Evolutionary conservation across 2,329 filamentous ascomycete genomes (phyloP), one percentile per base, ranked within the genome.

Genomic region (Apiospora rasikravindrae): DNA sequence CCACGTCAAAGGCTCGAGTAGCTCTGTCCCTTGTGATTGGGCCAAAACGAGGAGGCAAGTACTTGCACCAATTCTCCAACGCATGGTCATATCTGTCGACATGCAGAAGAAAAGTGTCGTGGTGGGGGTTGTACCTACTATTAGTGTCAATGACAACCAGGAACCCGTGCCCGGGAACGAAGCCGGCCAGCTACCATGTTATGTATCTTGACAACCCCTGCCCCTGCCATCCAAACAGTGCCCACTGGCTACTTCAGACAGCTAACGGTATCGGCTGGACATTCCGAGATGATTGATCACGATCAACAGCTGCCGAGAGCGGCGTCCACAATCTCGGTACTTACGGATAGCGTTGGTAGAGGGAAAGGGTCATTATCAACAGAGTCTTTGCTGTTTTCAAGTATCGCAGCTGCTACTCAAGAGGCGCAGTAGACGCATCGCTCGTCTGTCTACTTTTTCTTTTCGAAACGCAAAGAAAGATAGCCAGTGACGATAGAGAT

Each of bases 311-410:
- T 64, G 33, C 19, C 57, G 57, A 37, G 40, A 64, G 40, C 33
- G 57, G 29, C 19, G 57, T 19, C 29, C 22, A 40, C 33, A 64
- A 64, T 64, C 33, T 64, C 57, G 57, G 57, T 4, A 64, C 57
- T 40, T 40, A 40, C 57, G 57, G 57, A 64, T 64, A 64, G 57
- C 57, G 57, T 64, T 64, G 57, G 57, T 33, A 64, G 57, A 64
- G n/a, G 22, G 57, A 40, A 64, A 40, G 57, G 33, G 33, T 22
- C 33, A 64, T 64, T 19, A 19, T n/a, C 53, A 40, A 64, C 26
- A 16, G 22, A n/a, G 11, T n/a, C 10, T 11, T 64, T 2, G 22
- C 22, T 40, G 29, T 13, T 64, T 11, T 13, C 33, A 13, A 64
- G 33, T 64, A 2, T 7, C 22, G 11, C 40, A n/a, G 4, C 22